Conservation (phyloP, 2,329 filamentous ascomycete species). For the Botrytis byssoidea region DNA sequence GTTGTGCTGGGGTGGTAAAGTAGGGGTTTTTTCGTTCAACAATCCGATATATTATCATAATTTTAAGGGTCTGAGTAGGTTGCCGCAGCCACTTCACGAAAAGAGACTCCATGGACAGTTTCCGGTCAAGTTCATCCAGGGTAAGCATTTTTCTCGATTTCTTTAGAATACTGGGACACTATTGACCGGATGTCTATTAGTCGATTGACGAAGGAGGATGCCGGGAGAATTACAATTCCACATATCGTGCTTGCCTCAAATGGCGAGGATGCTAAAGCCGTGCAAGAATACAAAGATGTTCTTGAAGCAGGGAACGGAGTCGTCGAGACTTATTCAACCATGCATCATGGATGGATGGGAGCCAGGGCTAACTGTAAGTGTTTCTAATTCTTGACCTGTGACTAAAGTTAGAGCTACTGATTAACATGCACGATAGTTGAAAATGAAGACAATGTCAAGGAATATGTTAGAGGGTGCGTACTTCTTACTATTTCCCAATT, state of each 20-base stretch:
- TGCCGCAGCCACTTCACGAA: slow-evolving; percentile 26
- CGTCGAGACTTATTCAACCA: slow-evolving; percentile 30
- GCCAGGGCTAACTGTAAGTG: slow-evolving; percentile 47
- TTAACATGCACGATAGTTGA: neutral
- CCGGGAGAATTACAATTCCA: slow-evolving; percentile 45
- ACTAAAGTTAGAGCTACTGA: neutral
- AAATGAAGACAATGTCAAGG: slow-evolving; percentile 45
- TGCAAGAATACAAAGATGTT: slow-evolving; percentile 45
- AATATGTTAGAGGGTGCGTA: slow-evolving; percentile 10
- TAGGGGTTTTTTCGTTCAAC: slow-evolving; percentile 15
- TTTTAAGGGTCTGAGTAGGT: slow-evolving; percentile 22
- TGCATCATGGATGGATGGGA: slow-evolving; percentile 44
- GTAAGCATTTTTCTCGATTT: slow-evolving; percentile 13
- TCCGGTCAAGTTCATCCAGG: slow-evolving; percentile 36
- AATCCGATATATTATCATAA: neutral
- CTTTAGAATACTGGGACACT: neutral
- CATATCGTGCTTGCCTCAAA: slow-evolving; percentile 52
- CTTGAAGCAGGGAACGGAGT: slow-evolving; percentile 45
- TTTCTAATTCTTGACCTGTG: neutral
- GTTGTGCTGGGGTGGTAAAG: slow-evolving; percentile 37
- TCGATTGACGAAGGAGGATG: slow-evolving; percentile 41
- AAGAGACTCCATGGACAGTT: slow-evolving; percentile 29
- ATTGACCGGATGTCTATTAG: slow-evolving; percentile 18
- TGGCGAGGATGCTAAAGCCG: slow-evolving; percentile 46
- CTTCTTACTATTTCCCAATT: too few relatives aligned